phyloP scores from a whole-genome alignment of 139 green algal genomes.

The Picochlorum costavermella region DNA sequence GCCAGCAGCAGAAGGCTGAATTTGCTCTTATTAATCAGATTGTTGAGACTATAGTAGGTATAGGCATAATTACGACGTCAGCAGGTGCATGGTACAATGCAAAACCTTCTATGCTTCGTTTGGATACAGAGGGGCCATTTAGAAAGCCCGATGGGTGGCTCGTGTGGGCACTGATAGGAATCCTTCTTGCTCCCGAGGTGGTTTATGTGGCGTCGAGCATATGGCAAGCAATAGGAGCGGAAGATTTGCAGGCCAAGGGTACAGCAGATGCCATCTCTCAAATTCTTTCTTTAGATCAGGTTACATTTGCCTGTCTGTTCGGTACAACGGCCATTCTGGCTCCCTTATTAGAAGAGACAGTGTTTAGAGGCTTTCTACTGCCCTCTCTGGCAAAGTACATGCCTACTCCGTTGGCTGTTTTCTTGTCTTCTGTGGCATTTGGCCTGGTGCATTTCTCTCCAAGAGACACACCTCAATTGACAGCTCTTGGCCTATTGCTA shows the following conservation, averaged over 20 bases:
- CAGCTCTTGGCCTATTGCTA: slow-evolving; percentile 64
- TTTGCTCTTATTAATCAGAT: slow-evolving; percentile 40
- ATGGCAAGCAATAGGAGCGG: slow-evolving; percentile 9
- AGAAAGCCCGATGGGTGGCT: slow-evolving; percentile 54
- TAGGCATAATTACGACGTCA: slow-evolving; percentile 36
- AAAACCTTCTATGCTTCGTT: neutral
- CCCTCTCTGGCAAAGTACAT: slow-evolving; percentile 61
- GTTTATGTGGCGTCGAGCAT: slow-evolving; percentile 38
- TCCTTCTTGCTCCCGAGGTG: slow-evolving; percentile 47
- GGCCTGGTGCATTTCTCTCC: slow-evolving; percentile 62
- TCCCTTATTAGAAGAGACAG: slow-evolving; percentile 74
- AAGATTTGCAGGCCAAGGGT: slow-evolving; percentile 22
- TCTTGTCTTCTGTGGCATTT: slow-evolving; percentile 55
- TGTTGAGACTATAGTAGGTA: slow-evolving; percentile 43
- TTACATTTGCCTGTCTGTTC: slow-evolving; percentile 52
- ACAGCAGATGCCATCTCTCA: slow-evolving; percentile 67
- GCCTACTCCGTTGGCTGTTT: slow-evolving; percentile 41
- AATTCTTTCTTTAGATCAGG: slow-evolving; percentile 56
- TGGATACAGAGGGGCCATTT: slow-evolving; percentile 51
- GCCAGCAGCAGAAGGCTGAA: slow-evolving; percentile 23
- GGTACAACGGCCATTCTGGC: slow-evolving; percentile 54
- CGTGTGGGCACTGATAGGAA: slow-evolving; percentile 60
- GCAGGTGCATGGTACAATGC: slow-evolving; percentile 37
- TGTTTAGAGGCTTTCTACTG: slow-evolving; percentile 87
- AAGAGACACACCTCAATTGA: slow-evolving; percentile 69